Percentiles rank a stretch among this genome's conserved stretches.
Evolutionary conservation across 306 rosid species (phyloP).

Genomic region (Sphenostylis stenocarpa): DNA sequence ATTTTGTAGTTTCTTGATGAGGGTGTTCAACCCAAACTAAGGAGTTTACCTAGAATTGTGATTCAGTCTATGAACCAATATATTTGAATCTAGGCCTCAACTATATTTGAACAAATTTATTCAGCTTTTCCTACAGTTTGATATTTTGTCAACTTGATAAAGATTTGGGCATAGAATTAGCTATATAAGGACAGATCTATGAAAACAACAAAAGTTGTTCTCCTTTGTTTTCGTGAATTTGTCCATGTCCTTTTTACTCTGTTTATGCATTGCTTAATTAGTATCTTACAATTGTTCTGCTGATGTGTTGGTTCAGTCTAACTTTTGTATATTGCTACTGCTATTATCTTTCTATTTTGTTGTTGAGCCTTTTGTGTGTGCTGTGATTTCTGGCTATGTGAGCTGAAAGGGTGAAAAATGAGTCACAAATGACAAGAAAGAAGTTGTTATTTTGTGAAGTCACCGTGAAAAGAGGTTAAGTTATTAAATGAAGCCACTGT

Average conservation of each 20-base stretch:
- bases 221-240: neutral
- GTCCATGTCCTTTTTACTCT: neutral
- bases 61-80: neutral
- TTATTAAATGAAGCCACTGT: too few relatives aligned
- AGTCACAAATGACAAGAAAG: too few relatives aligned
- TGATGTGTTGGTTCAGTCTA: too few relatives aligned
- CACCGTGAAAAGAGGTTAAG: too few relatives aligned
- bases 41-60: neutral
- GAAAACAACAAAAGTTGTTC: neutral
- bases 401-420: too few relatives aligned
- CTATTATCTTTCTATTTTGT: too few relatives aligned
- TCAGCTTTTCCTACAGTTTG: neutral
- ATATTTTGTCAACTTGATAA: neutral
- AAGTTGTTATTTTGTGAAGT: too few relatives aligned
- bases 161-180: neutral
- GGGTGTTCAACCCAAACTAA: constrained; percentile 1
- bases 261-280: neutral
- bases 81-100: neutral
- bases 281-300: too few relatives aligned
- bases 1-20: constrained; percentile 20
- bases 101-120: neutral
- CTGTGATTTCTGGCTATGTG: too few relatives aligned
- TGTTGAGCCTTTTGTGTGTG: too few relatives aligned
- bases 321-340: too few relatives aligned
- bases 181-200: neutral